phyloP scores from a whole-genome alignment of 106 monocot genomes.

The Acorus calamus region DNA sequence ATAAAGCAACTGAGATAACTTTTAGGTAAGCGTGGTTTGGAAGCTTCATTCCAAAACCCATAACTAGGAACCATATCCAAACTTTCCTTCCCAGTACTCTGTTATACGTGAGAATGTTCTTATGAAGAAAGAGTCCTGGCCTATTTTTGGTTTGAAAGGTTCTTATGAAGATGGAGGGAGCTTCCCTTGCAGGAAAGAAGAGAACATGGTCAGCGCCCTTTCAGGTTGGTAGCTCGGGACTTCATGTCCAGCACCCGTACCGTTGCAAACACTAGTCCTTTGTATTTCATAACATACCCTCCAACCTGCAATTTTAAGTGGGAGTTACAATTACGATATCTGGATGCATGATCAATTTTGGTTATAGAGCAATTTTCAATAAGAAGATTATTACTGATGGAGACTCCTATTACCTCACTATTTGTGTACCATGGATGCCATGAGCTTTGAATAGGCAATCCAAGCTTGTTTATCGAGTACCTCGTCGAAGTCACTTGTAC shows the following conservation, averaged over 20 bases:
- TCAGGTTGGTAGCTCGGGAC: constrained; percentile 42
- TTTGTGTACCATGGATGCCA: constrained; percentile 8
- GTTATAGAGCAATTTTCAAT: too few species aligned
- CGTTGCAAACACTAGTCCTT: constrained; percentile 25
- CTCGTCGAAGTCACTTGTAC: constrained; percentile 1
- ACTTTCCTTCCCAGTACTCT: too few species aligned
- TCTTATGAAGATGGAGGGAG: constrained; percentile 1
- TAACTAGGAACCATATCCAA: too few species aligned
- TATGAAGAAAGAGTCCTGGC: too few species aligned
- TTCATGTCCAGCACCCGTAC: constrained; percentile 45
- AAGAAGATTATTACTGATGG: too few species aligned
- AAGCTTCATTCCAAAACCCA: too few species aligned
- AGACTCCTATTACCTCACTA: background rate
- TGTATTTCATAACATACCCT: constrained; percentile 28
- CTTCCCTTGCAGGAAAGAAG: constrained; percentile 30
- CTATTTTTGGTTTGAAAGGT: background rate
- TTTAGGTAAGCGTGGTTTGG: too few species aligned
- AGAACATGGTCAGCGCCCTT: constrained; percentile 31
- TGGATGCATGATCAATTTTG: too few species aligned
- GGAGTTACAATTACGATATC: too few species aligned
- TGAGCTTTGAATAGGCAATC: background rate
- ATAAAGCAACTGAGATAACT: too few species aligned
- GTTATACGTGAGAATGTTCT: too few species aligned
- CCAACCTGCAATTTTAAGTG: constrained; percentile 17
- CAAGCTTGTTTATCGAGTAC: constrained; percentile 1